phyloP scores from a whole-genome alignment of 179 eudicot species.

The Sideroxylon spinosum region DNA sequence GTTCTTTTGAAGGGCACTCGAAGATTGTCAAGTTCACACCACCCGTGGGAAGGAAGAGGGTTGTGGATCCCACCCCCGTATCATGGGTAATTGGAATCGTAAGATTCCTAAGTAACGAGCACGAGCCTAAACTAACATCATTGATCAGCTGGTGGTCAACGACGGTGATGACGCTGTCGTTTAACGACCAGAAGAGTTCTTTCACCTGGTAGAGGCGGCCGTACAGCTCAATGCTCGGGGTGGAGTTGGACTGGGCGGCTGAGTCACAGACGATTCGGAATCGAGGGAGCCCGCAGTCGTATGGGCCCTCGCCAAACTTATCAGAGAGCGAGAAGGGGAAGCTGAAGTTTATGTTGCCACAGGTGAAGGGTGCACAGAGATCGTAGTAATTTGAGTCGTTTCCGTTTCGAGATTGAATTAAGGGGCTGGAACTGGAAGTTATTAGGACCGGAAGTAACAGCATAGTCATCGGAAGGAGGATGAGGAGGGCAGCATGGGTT shows the following conservation, averaged over 20 bases:
- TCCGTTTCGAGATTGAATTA: not conserved
- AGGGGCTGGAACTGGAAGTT: not conserved
- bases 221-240: not conserved
- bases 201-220: slow-evolving; percentile 1
- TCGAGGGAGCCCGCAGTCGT: slow-evolving; percentile 9
- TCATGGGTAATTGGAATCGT: not conserved
- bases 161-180: not conserved
- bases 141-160: slow-evolving; percentile 2
- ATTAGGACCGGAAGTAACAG: not conserved
- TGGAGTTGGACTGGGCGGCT: not conserved
- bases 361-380: slow-evolving; percentile 3
- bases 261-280: not conserved
- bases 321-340: slow-evolving; percentile 10
- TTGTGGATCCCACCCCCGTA: not conserved
- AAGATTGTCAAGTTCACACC: slow-evolving; percentile 12
- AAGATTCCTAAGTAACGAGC: not conserved
- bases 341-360: slow-evolving; percentile 2
- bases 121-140: not conserved
- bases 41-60: not conserved
- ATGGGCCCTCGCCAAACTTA: not conserved
- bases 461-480: not conserved
- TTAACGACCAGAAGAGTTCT: not conserved
- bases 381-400: not conserved
- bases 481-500: not conserved
- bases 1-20: not conserved